Evolutionary conservation across 192 early-diverging fungal species (phyloP).

Genomic region (Glomus cerebriforme): DNA sequence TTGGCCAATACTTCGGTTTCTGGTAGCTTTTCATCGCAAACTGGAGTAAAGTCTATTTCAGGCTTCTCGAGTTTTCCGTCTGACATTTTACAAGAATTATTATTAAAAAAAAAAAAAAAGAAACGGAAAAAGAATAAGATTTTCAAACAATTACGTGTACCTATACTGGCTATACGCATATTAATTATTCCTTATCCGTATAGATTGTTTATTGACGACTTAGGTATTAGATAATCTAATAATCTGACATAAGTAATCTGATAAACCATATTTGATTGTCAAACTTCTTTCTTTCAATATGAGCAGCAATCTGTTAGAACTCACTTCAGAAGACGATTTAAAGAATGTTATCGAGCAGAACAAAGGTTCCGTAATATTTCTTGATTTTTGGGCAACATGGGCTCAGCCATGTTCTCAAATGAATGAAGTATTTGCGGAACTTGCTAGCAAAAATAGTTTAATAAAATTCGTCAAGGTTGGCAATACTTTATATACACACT

Average conservation of each 20-base stretch:
- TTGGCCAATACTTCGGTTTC: conserved; percentile 72
- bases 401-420: conserved; percentile 89
- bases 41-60: conserved; percentile 88
- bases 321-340: conserved; percentile 14
- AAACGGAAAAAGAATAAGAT: no score
- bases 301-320: conserved; percentile 7
- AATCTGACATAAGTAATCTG: no score
- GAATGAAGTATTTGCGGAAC: conserved; percentile 87
- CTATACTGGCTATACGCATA: neutral
- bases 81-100: conserved; percentile 38
- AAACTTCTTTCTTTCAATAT: neutral
- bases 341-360: conserved; percentile 13
- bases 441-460: conserved; percentile 74
- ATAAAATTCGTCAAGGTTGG: conserved; percentile 77
- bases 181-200: neutral
- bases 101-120: neutral
- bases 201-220: neutral
- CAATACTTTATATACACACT: neutral
- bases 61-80: conserved; percentile 76
- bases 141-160: neutral
- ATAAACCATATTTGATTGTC: no score
- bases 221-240: no score
- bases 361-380: conserved; percentile 45
- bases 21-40: conserved; percentile 77
- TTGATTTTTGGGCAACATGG: conserved; percentile 95